These are phyloP conservation scores for Elongisporangium undulatum DNA, from an alignment of 352 stramenopile species.

Conservation along the genomic window DNA sequence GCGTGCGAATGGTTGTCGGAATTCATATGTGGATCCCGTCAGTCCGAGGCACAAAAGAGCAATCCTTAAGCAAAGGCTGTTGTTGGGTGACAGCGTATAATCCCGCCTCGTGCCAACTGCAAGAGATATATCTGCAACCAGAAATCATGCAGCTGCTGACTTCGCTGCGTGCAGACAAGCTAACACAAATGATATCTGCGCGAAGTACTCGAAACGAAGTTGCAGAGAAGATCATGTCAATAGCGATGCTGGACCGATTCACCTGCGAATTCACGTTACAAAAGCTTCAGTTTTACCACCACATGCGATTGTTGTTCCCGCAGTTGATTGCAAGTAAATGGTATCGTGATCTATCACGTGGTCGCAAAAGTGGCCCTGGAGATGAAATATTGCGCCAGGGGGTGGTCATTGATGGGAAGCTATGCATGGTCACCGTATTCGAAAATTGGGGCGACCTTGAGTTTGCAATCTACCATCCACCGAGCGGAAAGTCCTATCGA, in stretches of 20 bases:
- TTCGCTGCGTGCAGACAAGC: neutral
- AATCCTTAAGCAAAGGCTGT: conserved; percentile 8
- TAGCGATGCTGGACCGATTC: conserved; percentile 69
- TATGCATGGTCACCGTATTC: conserved; percentile 54
- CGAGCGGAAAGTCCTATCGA: conserved; percentile 22
- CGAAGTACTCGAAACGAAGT: conserved; percentile 15
- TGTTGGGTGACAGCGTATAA: conserved; percentile 64
- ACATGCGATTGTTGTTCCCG: conserved; percentile 36
- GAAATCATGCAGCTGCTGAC: conserved; percentile 57
- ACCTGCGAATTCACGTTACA: conserved; percentile 61
- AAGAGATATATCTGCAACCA: conserved; percentile 70
- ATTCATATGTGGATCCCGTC: conserved; percentile 30
- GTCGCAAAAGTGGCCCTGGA: conserved; percentile 60
- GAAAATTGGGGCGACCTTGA: conserved; percentile 81
- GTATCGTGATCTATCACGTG: conserved; percentile 48
- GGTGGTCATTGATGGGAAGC: conserved; percentile 27
- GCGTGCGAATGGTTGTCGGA: conserved; percentile 38
- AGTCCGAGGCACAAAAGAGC: neutral
- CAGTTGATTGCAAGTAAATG: conserved; percentile 55
- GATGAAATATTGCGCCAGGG: conserved; percentile 70
- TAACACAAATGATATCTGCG: conserved; percentile 5
- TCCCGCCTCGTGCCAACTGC: conserved; percentile 19
- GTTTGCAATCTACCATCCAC: conserved; percentile 48
- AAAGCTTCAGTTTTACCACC: conserved; percentile 71
- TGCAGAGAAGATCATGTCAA: conserved; percentile 41